These are phyloP conservation scores for Madurella fahalii DNA, from an alignment of 2,329 filamentous ascomycete species.

Conservation along the genomic window DNA sequence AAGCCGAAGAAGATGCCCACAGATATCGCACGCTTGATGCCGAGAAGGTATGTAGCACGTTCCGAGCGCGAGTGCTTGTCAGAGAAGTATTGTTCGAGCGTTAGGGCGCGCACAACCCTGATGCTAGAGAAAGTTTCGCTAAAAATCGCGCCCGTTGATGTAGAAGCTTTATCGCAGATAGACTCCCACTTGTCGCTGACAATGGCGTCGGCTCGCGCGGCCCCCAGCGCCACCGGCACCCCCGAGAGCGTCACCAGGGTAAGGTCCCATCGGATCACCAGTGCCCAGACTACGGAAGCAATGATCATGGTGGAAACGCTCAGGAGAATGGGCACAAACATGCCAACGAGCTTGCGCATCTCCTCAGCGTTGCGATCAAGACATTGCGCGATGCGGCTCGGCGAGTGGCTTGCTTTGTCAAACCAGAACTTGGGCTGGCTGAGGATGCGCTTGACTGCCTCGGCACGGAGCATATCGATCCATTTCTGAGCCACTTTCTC, in stretches of 20 bases:
- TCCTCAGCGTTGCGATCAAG: conserved; percentile 83
- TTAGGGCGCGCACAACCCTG: conserved; percentile 70
- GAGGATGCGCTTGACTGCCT: conserved; percentile 66
- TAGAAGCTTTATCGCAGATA: conserved; percentile 59
- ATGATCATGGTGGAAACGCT: conserved; percentile 63
- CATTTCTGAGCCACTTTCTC: conserved; percentile 71
- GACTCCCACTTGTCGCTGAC: conserved; percentile 70
- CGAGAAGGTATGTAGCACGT: conserved; percentile 51
- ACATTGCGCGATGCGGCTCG: conserved; percentile 61
- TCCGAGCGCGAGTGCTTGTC: conserved; percentile 56
- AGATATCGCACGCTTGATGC: conserved; percentile 61
- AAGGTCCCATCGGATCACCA: conserved; percentile 72
- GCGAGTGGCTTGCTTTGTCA: conserved; percentile 60
- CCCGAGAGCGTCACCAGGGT: conserved; percentile 70
- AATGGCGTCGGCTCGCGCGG: conserved; percentile 61
- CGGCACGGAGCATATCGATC: conserved; percentile 66
- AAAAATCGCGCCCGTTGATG: conserved; percentile 58
- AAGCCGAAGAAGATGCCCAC: conserved; percentile 71
- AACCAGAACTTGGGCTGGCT: conserved; percentile 78
- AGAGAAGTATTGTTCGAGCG: conserved; percentile 68
- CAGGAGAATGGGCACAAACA: conserved; percentile 68
- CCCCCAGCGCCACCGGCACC: conserved; percentile 61
- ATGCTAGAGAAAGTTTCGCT: conserved; percentile 76
- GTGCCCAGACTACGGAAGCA: conserved; percentile 70
- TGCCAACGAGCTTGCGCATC: conserved; percentile 75